Evolutionary conservation across 805 yeast species (phyloP).

Genomic region (Candida taoyuanica): DNA sequence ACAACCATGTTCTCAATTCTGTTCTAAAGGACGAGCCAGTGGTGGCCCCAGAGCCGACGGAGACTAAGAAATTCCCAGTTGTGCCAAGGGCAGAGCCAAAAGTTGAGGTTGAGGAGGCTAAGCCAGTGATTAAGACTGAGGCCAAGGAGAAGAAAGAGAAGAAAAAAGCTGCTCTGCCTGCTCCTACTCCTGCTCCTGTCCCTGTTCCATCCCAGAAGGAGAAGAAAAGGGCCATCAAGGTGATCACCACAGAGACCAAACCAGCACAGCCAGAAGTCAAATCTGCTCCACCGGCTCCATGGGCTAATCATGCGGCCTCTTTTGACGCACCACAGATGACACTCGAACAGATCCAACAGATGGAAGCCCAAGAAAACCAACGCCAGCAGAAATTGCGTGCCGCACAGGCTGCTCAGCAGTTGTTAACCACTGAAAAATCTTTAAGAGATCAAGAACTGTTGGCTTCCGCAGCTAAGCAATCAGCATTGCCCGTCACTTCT

Average conservation of each 20-base stretch:
- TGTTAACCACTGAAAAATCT: conserved; percentile 18
- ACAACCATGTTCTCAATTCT: no score
- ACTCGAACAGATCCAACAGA: conserved; percentile 46
- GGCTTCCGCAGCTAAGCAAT: conserved; percentile 15
- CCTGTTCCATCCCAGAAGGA: neutral
- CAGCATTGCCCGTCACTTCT: conserved; percentile 29
- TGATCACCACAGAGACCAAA: conserved; percentile 8
- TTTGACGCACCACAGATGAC: conserved; percentile 36
- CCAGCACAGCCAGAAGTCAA: conserved; percentile 10
- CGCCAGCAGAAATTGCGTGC: conserved; percentile 35
- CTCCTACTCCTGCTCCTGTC: neutral
- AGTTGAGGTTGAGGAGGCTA: neutral
- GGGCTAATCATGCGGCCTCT: conserved; percentile 39
- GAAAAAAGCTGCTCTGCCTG: neutral
- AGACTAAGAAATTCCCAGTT: neutral
- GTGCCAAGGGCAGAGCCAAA: conserved; percentile 32
- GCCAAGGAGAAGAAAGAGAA: neutral
- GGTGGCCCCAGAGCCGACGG: no score
- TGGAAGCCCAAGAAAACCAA: conserved; percentile 42
- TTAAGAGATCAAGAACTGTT: conserved; percentile 13
- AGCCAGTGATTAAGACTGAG: neutral
- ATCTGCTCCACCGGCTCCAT: conserved; percentile 41
- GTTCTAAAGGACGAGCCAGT: no score
- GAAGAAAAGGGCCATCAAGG: conserved; percentile 7
- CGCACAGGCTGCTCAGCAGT: conserved; percentile 24